Evolutionary conservation across 306 rosid genomes (phyloP), one percentile per base, ranked within the genome.

Genomic region (Senna siamea): DNA sequence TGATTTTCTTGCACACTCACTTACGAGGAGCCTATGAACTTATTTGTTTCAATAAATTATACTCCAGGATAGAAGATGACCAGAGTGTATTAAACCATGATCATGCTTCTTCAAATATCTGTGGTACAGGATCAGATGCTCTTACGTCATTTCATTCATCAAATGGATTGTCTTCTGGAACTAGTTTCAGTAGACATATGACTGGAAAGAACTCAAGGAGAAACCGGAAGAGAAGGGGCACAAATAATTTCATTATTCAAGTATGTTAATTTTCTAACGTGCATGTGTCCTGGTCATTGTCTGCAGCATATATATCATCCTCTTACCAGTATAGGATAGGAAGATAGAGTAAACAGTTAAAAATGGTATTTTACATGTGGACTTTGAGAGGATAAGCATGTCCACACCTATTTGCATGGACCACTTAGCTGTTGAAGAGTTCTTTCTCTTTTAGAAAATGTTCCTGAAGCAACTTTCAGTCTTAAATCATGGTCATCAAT

Each of bases 261-360:
- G 89, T 85, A 82, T 66, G 69, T 69, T 75, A n/a, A 15, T 34
- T 55, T 51, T 47, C 62, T 32, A 61, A 26, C 79, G 70, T 73
- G 48, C 58, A 76, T 76, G 52, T 65, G 57, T 72, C 44, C 26
- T 69, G 58, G 47, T 54, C 2, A 51, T 28, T 70, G 53, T 73
- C 43, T 57, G 23, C 18, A 76, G 66, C 43, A 22, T 72, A 59
- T 41, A 26, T 69, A 44, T 67, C 26, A 23, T 63, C 13, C 54
- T 55, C 28, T 38, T 28, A 17, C 48, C 35, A 9, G 47, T 64
- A 37, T 34, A 50, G 55, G 56, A 51, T 66, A 34, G 57, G 50
- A 41, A 54, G 53, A 43, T 55, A 52, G 58, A 62, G 9, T 26
- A 66, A 74, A 69, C 46, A 38, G 17, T 72, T 72, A 57, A 37